phyloP scores from a whole-genome alignment of 2,329 filamentous ascomycete genomes.

The Colletotrichum chlorophyti region DNA sequence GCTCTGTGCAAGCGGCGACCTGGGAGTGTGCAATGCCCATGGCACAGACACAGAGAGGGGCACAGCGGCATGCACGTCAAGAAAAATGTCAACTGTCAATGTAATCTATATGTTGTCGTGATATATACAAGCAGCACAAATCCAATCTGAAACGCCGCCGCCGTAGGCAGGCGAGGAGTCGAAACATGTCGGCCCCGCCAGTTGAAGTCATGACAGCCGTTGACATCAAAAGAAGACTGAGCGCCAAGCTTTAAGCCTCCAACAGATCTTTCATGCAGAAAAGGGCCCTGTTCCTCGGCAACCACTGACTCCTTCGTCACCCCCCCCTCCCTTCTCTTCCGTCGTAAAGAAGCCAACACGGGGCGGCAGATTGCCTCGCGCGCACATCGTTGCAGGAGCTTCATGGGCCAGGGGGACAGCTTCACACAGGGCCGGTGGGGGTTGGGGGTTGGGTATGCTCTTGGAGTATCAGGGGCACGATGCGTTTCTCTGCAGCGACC shows the following conservation, averaged over 20 bases:
- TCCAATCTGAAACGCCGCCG: constrained; percentile 24
- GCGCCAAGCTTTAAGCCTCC: constrained; percentile 26
- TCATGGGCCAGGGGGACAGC: constrained; percentile 21
- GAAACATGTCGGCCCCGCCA: constrained; percentile 22
- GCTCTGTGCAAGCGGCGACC: not conserved
- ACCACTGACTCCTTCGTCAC: constrained; percentile 4
- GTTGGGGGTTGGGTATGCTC: no score
- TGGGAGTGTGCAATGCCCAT: not conserved
- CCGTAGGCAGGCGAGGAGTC: constrained; percentile 3
- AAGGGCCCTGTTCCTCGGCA: not conserved
- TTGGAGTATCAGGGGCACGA: not conserved
- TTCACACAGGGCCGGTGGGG: not conserved
- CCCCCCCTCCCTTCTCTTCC: constrained; percentile 7
- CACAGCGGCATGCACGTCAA: constrained; percentile 11
- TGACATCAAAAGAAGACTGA: constrained; percentile 1
- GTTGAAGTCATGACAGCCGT: constrained; percentile 10
- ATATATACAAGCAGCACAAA: constrained; percentile 13
- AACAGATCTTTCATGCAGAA: constrained; percentile 17
- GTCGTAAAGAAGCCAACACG: not conserved
- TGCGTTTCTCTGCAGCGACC: constrained; percentile 1
- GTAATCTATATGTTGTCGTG: constrained; percentile 11
- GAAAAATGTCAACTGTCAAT: constrained; percentile 19
- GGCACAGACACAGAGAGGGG: not conserved
- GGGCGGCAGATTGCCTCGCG: constrained; percentile 16
- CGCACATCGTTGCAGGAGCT: constrained; percentile 15